Evolutionary conservation across 345 rosid genomes (phyloP).

Genomic region (Mallotus nudiflorus): DNA sequence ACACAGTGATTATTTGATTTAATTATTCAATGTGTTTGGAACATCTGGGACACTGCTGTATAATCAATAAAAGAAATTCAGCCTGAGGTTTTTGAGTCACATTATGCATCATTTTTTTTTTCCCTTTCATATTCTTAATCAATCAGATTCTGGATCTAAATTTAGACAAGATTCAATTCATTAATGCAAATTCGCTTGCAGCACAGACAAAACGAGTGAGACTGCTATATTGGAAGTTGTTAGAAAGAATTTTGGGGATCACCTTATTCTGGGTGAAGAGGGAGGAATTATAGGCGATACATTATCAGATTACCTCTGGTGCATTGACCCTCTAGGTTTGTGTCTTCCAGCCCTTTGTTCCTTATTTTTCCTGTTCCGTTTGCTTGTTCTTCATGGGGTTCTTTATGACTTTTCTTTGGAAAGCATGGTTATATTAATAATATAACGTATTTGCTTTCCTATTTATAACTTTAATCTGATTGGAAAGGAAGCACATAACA

Average conservation of each 20-base stretch:
- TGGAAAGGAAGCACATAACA: no score
- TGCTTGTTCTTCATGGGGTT: neutral
- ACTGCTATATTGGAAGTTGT: constrained; percentile 84
- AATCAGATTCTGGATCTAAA: constrained; percentile 7
- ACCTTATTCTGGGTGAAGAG: constrained; percentile 95
- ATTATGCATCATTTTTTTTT: neutral
- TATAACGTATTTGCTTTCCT: no score
- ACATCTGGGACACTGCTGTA: neutral
- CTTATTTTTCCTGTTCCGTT: neutral
- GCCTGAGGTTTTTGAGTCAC: neutral
- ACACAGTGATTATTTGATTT: neutral
- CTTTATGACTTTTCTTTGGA: neutral
- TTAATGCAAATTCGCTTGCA: constrained; percentile 40
- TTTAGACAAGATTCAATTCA: constrained; percentile 10
- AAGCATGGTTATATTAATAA: neutral
- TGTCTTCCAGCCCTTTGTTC: constrained; percentile 12
- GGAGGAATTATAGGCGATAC: constrained; percentile 86
- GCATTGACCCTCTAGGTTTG: constrained; percentile 94
- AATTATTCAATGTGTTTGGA: neutral
- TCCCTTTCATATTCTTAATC: neutral
- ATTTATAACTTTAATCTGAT: no score
- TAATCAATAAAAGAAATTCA: neutral
- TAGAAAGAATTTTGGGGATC: constrained; percentile 68
- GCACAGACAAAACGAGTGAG: constrained; percentile 92
- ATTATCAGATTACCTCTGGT: constrained; percentile 91